Evolutionary conservation across 2,329 filamentous ascomycete species (phyloP).

Genomic region (Sarocladium kiliense): DNA sequence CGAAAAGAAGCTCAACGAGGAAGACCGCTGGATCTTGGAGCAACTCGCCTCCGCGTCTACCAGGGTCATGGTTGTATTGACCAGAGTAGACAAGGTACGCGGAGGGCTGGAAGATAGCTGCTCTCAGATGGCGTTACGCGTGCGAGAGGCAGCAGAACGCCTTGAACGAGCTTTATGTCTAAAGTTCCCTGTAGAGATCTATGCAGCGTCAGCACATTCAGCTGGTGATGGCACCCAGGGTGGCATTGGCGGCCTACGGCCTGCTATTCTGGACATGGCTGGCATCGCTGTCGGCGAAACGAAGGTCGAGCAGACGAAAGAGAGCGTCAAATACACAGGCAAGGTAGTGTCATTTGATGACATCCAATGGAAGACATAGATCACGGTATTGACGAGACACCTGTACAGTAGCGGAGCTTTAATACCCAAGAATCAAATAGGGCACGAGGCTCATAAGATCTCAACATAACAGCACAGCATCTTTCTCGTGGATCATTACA

Average conservation of each 20-base stretch:
- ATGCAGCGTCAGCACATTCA: not conserved
- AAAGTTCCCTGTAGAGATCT: not conserved
- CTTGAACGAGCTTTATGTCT: not conserved
- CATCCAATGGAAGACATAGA: constrained; percentile 25
- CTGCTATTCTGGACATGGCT: constrained; percentile 35
- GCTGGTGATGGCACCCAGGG: constrained; percentile 23
- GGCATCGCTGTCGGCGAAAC: constrained; percentile 26
- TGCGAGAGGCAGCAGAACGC: not conserved
- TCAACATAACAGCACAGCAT: too few species aligned
- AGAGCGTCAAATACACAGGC: constrained; percentile 30
- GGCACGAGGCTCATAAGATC: not conserved
- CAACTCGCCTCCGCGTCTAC: constrained; percentile 40
- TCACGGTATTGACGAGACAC: not conserved
- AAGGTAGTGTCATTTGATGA: constrained; percentile 34
- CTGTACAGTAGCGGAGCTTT: not conserved
- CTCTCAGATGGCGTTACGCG: constrained; percentile 16
- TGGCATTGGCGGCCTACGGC: constrained; percentile 34
- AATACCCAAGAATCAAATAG: too few species aligned
- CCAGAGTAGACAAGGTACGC: constrained; percentile 49
- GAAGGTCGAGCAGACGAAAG: constrained; percentile 26
- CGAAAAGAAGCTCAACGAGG: constrained; percentile 44
- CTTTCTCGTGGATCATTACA: too few species aligned
- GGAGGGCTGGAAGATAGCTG: constrained; percentile 24
- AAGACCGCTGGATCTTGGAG: constrained; percentile 42
- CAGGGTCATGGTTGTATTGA: constrained; percentile 46